Evolutionary conservation across 2,329 filamentous ascomycete species (phyloP).

Genomic region (Aspergillus alliaceus): DNA sequence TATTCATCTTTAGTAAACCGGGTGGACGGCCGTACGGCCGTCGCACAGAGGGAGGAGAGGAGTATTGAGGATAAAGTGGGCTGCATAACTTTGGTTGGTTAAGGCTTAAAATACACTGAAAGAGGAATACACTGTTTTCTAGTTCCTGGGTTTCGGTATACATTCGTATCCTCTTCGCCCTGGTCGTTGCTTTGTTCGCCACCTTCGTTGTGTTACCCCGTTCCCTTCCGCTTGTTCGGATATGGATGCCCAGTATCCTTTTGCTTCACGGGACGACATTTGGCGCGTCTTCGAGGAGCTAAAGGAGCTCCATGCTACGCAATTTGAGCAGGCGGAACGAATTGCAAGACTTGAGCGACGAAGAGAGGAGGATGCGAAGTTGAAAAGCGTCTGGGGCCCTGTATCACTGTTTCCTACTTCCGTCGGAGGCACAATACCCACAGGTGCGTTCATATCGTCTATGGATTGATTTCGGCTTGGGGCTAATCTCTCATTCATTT

Average conservation of each 20-base stretch:
- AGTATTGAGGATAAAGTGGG: conserved; percentile 20
- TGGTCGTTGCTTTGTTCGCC: background rate
- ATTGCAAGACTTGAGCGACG: conserved; percentile 62
- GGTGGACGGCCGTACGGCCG: conserved; percentile 39
- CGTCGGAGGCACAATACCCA: conserved; percentile 77
- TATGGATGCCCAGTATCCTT: conserved; percentile 66
- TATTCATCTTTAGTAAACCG: conserved; percentile 21
- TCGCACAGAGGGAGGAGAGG: conserved; percentile 36
- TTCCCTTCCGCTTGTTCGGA: conserved; percentile 11
- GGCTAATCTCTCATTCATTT: conserved; percentile 4
- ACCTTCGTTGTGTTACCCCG: background rate
- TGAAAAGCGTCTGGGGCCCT: conserved; percentile 86
- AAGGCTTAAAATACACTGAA: background rate
- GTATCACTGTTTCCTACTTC: conserved; percentile 85
- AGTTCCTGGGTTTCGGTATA: background rate
- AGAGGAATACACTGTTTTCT: background rate
- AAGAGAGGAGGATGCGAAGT: conserved; percentile 61
- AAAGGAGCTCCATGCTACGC: conserved; percentile 59
- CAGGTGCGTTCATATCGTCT: conserved; percentile 60
- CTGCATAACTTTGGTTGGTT: background rate
- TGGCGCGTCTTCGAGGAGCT: conserved; percentile 66
- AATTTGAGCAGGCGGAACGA: conserved; percentile 62
- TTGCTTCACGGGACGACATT: conserved; percentile 64
- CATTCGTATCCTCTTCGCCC: background rate
- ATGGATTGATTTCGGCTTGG: background rate